phyloP scores from a whole-genome alignment of 345 rosid species.

The Conringia planisiliqua region DNA sequence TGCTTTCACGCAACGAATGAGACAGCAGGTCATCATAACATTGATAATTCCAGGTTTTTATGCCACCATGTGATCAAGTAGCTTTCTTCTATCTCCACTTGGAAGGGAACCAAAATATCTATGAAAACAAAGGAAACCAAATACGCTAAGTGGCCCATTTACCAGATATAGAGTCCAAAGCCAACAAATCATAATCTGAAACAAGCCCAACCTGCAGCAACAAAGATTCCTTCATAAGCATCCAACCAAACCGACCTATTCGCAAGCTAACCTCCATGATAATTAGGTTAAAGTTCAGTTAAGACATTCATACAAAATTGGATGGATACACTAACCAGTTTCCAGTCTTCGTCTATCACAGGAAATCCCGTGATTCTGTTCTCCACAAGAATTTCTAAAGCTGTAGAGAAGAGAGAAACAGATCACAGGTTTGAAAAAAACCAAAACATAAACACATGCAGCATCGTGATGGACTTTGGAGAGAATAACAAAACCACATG shows the following conservation, averaged over 20 bases:
- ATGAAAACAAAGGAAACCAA: constrained; percentile 14
- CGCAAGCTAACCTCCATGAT: no score
- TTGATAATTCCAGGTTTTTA: constrained; percentile 1
- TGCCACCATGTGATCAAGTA: constrained; percentile 22
- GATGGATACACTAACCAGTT: constrained; percentile 48
- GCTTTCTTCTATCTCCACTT: constrained; percentile 15
- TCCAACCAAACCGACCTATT: no score
- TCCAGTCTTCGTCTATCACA: constrained; percentile 82
- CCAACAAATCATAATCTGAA: constrained; percentile 91
- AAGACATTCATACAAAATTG: constrained; percentile 1
- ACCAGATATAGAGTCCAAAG: constrained; percentile 94
- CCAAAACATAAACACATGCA: no score
- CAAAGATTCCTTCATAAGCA: constrained; percentile 17
- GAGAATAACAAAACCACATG: background rate
- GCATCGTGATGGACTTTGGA: background rate
- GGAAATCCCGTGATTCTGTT: constrained; percentile 86
- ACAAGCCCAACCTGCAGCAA: constrained; percentile 87
- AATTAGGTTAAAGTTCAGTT: background rate
- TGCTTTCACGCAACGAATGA: constrained; percentile 20
- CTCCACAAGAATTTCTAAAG: constrained; percentile 69
- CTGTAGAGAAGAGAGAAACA: constrained; percentile 33
- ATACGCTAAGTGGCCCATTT: constrained; percentile 22
- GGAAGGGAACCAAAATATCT: background rate
- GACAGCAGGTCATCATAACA: constrained; percentile 28
- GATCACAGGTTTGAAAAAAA: no score